Evolutionary conservation across 495 filamentous ascomycete species (phyloP), one percentile per base, ranked within the genome.

Genomic region (Geoglossum glabrum): DNA sequence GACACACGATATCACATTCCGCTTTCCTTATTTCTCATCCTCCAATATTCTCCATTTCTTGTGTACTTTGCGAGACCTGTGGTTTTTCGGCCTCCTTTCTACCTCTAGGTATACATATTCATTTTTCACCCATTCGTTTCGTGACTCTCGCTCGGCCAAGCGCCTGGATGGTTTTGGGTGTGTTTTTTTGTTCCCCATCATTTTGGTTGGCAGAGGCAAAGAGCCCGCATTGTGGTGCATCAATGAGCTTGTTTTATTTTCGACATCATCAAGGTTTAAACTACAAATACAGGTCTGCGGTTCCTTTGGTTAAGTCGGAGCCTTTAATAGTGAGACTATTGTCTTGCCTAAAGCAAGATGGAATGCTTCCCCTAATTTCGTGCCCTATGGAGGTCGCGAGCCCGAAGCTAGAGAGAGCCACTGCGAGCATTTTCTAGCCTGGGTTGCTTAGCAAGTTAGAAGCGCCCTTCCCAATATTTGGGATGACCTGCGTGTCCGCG

Each of bases 271-370:
- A 13, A 6, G 25, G 26, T 19, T n/a, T 28, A 52, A 52, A 31
- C 28, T 52, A 52, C 28, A 52, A 52, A 52, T 27, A 52, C 49
- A 52, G 49, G 49, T 52, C 49, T 52, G 28, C 49, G 11, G 23
- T 31, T 52, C 49, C 49, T 50, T 17, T 52, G 28, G 11, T 52
- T 26, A 30, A 28, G 15, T 19, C 46, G 3, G 1, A 9, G 21
- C 10, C 17, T n/a, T n/a, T 11, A 11, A 34, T 31, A 26, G 49
- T 52, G 28, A 27, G 25, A 26, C n/a, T 50, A 25, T 25, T 50
- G 46, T 50, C 26, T 9, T 50, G 26, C 17, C 7, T 23, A 9
- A 23, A 23, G 46, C 46, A 50, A 50, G 46, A 50, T 23, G 26
- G 26, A 21, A 6, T 34, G 31, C 5, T 34, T 11, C 5, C 11